These are phyloP conservation scores for Pisolithus orientalis DNA, from an alignment of 768 basidiomycete genomes.

Conservation along the genomic window DNA sequence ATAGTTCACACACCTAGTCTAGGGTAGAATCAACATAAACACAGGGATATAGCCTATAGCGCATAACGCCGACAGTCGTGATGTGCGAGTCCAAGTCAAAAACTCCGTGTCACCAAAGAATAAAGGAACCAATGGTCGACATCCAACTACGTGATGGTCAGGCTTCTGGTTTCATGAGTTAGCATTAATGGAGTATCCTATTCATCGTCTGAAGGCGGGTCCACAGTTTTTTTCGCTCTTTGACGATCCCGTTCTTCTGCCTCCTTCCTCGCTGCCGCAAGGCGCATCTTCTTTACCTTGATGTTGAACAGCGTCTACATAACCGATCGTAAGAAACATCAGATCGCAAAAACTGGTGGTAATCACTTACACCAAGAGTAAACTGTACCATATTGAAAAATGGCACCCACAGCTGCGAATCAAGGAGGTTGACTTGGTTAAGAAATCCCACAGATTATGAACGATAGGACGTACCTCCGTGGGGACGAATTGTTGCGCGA, in stretches of 20 bases:
- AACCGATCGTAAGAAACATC: background rate
- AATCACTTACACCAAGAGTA: slow-evolving; percentile 55
- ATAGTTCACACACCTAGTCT: background rate
- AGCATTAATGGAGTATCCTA: background rate
- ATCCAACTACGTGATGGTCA: too few species aligned
- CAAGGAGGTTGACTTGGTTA: slow-evolving; percentile 2
- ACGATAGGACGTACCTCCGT: slow-evolving; percentile 47
- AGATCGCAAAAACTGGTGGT: slow-evolving; percentile 1
- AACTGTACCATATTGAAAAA: slow-evolving; percentile 82
- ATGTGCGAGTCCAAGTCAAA: too few species aligned
- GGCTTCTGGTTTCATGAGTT: too few species aligned
- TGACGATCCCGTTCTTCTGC: slow-evolving; percentile 30
- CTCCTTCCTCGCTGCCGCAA: slow-evolving; percentile 51
- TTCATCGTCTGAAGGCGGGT: too few species aligned
- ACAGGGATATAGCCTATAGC: slow-evolving; percentile 6
- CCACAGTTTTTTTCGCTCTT: slow-evolving; percentile 6
- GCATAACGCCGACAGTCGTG: background rate
- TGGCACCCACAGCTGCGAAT: slow-evolving; percentile 70
- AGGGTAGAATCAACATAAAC: background rate
- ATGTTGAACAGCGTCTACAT: slow-evolving; percentile 67
- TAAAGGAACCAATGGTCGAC: background rate
- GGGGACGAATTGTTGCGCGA: slow-evolving; percentile 78
- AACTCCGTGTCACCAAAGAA: background rate
- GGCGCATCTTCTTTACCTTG: slow-evolving; percentile 56
- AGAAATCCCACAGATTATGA: background rate